Percentiles rank a stretch among this genome's conserved stretches.
These are phyloP conservation scores for Penicillium paneum DNA, from an alignment of 2,329 filamentous ascomycete species.

Conservation along the genomic window DNA sequence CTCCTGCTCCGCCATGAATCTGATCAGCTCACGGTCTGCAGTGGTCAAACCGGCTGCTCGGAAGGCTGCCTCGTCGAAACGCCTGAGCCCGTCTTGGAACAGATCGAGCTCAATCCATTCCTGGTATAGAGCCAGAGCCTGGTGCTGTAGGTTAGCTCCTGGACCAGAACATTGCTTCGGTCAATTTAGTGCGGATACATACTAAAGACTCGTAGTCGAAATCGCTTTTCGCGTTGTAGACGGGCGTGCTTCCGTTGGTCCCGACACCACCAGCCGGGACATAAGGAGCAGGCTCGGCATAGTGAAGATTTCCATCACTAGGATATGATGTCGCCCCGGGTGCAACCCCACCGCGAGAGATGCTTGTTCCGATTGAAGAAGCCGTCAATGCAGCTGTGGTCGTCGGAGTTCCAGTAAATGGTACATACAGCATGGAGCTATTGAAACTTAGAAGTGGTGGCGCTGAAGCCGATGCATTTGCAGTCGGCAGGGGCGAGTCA, in stretches of 20 bases:
- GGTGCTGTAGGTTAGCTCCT: neutral
- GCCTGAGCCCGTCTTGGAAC: conserved; percentile 71
- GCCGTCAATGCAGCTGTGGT: conserved; percentile 66
- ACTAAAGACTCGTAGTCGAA: conserved; percentile 77
- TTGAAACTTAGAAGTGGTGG: conserved; percentile 48
- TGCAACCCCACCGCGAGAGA: conserved; percentile 57
- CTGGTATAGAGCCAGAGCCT: conserved; percentile 69
- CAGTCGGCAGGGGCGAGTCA: neutral
- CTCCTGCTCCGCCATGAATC: conserved; percentile 76
- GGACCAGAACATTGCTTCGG: neutral
- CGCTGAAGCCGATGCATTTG: conserved; percentile 3
- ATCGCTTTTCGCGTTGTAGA: conserved; percentile 75
- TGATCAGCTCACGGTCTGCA: conserved; percentile 67
- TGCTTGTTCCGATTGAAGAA: conserved; percentile 50
- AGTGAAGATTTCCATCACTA: conserved; percentile 65
- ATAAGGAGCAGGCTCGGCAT: conserved; percentile 68
- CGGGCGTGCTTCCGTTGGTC: conserved; percentile 71
- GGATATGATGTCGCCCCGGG: conserved; percentile 67
- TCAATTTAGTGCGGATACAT: conserved; percentile 8
- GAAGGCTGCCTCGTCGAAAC: conserved; percentile 68
- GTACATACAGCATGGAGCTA: conserved; percentile 62
- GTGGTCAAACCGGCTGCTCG: conserved; percentile 63
- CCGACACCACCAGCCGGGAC: conserved; percentile 69
- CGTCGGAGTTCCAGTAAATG: conserved; percentile 64
- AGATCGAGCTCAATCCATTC: conserved; percentile 83